phyloP scores from a whole-genome alignment of 1,284 basidiomycete species.

The Leccinum holopus region DNA sequence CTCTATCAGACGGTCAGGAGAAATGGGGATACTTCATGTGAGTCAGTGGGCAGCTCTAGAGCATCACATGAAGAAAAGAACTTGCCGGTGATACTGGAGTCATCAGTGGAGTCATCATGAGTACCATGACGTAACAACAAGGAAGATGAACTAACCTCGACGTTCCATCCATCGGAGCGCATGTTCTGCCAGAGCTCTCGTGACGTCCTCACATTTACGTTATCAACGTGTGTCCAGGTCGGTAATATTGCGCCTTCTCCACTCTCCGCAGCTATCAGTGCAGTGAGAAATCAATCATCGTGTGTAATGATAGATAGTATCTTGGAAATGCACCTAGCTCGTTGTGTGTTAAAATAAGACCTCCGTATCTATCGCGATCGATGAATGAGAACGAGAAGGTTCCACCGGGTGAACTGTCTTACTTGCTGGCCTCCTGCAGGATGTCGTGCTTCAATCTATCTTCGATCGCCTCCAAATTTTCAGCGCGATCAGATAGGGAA shows the following conservation, averaged over 20 bases:
- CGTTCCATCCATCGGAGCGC: constrained; percentile 83
- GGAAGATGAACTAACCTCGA: constrained; percentile 55
- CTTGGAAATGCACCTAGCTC: constrained; percentile 60
- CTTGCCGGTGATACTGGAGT: constrained; percentile 61
- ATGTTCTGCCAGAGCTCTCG: constrained; percentile 85
- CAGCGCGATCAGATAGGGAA: constrained; percentile 85
- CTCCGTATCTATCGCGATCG: constrained; percentile 65
- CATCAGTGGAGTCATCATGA: not conserved
- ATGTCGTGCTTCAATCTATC: constrained; percentile 90
- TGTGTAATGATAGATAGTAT: not conserved
- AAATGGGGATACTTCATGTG: constrained; percentile 80
- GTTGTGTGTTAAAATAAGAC: constrained; percentile 91
- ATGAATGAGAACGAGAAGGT: constrained; percentile 5
- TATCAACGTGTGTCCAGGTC: constrained; percentile 94
- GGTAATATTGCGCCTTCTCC: constrained; percentile 84
- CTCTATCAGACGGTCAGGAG: constrained; percentile 86
- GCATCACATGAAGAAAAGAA: constrained; percentile 9
- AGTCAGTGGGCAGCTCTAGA: constrained; percentile 10
- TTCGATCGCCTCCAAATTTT: constrained; percentile 96
- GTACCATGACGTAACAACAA: constrained; percentile 7
- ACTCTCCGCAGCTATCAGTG: constrained; percentile 53
- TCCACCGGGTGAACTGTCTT: constrained; percentile 19
- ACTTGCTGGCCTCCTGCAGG: constrained; percentile 82
- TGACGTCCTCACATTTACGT: constrained; percentile 81
- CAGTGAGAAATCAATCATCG: constrained; percentile 7